Evolutionary conservation across 805 yeast species (phyloP).

Genomic region (Lipomyces yamanashiensis): DNA sequence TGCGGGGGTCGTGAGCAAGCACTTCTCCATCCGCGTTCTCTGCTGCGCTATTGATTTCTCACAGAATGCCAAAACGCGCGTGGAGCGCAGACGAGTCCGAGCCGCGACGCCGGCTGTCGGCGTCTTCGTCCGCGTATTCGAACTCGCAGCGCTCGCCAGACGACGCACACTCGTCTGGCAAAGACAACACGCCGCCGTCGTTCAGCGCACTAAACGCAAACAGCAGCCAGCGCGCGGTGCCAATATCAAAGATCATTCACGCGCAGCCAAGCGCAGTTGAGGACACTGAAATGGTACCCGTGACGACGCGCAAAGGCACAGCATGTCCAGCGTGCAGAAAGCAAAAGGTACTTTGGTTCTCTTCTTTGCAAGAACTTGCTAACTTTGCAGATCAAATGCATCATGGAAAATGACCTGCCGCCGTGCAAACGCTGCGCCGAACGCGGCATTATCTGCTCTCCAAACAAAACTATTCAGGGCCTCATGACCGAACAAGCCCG

Average conservation of each 20-base stretch:
- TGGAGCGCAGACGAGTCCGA: neutral
- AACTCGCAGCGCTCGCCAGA: constrained; percentile 4
- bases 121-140: neutral
- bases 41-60: too few relatives aligned
- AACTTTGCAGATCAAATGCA: constrained; percentile 24
- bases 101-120: constrained; percentile 1
- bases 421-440: constrained; percentile 32
- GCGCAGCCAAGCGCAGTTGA: neutral
- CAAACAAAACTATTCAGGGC: constrained; percentile 22
- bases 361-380: neutral
- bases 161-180: constrained; percentile 6
- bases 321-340: constrained; percentile 34
- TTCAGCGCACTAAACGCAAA: neutral
- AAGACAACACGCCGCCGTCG: constrained; percentile 11
- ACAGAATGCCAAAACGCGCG: neutral
- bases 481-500: constrained; percentile 24
- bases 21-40: too few relatives aligned
- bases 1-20: too few relatives aligned
- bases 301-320: constrained; percentile 23
- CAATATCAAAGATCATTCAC: neutral
- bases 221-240: neutral
- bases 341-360: constrained; percentile 18
- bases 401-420: constrained; percentile 31
- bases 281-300: constrained; percentile 9
- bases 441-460: constrained; percentile 25